Percentiles rank a stretch among this genome's conserved stretches.
These are phyloP conservation scores for Aureobasidium sp. DNA, from an alignment of 2,329 filamentous ascomycete species.

Conservation along the genomic window DNA sequence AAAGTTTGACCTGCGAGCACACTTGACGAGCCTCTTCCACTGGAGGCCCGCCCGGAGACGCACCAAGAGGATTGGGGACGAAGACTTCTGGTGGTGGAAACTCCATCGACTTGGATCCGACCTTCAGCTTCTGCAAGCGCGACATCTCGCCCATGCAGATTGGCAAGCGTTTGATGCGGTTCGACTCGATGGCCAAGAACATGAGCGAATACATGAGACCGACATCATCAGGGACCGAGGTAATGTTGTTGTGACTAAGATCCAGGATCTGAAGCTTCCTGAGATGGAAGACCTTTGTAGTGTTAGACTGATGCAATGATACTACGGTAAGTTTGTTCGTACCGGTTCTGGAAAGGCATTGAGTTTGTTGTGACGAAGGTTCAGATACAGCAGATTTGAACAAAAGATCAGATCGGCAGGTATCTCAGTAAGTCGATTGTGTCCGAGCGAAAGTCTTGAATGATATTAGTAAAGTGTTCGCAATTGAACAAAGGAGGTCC, in stretches of 20 bases:
- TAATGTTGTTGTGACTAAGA: conserved; percentile 79
- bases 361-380: conserved; percentile 69
- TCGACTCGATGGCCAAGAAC: conserved; percentile 79
- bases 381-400: conserved; percentile 69
- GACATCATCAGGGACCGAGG: conserved; percentile 68
- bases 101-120: conserved; percentile 77
- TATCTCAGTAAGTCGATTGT: conserved; percentile 65
- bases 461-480: conserved; percentile 17
- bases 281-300: conserved; percentile 68
- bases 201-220: conserved; percentile 75
- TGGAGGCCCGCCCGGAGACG: not conserved
- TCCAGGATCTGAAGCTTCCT: conserved; percentile 87
- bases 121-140: conserved; percentile 79
- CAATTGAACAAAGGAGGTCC: not conserved
- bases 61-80: conserved; percentile 31
- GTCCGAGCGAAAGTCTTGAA: conserved; percentile 65
- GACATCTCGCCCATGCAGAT: conserved; percentile 81
- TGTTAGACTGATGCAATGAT: conserved; percentile 17
- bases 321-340: conserved; percentile 26
- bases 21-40: conserved; percentile 44
- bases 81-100: conserved; percentile 55
- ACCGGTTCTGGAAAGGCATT: conserved; percentile 57
- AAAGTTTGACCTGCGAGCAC: conserved; percentile 52
- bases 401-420: conserved; percentile 66
- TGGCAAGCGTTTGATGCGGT: conserved; percentile 77